Base-by-base conservation (phyloP, 2,329 filamentous ascomycete genomes). In the Incumbomyces delicatus region DNA sequence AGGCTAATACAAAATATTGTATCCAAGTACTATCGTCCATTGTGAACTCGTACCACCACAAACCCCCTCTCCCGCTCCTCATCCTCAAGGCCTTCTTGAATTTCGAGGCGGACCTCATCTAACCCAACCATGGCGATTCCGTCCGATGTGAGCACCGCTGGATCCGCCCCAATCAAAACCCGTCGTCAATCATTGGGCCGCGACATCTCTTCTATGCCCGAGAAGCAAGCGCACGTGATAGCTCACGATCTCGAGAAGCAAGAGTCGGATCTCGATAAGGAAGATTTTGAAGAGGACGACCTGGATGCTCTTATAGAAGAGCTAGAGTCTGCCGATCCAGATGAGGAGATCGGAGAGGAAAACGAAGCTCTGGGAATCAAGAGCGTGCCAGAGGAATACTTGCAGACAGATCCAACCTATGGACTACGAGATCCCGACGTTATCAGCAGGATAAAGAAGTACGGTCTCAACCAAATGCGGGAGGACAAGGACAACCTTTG, bases 221-320 rank as follows among this genome's bases (percentile, higher is more conserved):
- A 43, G 41, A 43, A 33, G 30, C 29, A 30, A 17, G 27, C 27
- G 4, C 27, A 32, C 11, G 27, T 33, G 11, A 16, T n/a, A 17
- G 30, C 30, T 10, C 11, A 8, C n/a, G 27, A 43, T 20, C 16
- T 43, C 13, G 41, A 43, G 41, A 34, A 43, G 41, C 41, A 43
- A 34, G 30, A 33, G 10, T 8, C n/a, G 10, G 4, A 11, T 34
- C 14, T 17, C 18, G 31, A 43, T 3, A 3, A 31, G 39, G 49
- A 51, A 17, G 69, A 66, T 36, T 76, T 76, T 27, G 83, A 85
- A 38, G 83, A 87, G 59, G 84, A 87, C 69, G 83, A 90, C 63
- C 87, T 94, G 57, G 85, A 94, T 62, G 80, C 81, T 60, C 75
- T 94, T 60, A 94, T 94, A 57, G 84, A 88, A 65, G 87, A 92